Percentiles rank a stretch among this genome's conserved stretches.
These are phyloP conservation scores for Plasmodium gaboni DNA, from an alignment of 169 alveolate genomes.

Conservation along the genomic window DNA sequence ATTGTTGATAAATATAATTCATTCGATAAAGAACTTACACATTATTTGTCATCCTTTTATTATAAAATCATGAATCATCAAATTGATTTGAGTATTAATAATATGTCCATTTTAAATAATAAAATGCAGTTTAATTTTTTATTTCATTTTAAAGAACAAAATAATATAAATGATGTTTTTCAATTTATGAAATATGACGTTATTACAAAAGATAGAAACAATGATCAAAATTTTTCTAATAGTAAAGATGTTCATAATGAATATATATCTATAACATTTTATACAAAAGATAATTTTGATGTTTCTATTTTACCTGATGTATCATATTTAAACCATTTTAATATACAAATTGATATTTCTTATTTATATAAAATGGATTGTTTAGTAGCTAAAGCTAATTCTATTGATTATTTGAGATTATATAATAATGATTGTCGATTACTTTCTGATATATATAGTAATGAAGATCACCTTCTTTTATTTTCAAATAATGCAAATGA, in stretches of 20 bases:
- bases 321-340: constrained; percentile 59
- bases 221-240: not conserved
- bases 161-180: constrained; percentile 28
- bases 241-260: constrained; percentile 22
- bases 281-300: constrained; percentile 61
- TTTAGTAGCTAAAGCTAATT: constrained; percentile 46
- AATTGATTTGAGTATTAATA: constrained; percentile 24
- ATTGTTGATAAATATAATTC: constrained; percentile 32
- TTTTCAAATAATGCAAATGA: constrained; percentile 36
- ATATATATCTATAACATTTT: constrained; percentile 38
- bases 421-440: constrained; percentile 19
- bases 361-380: constrained; percentile 32
- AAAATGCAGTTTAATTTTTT: constrained; percentile 48
- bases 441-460: constrained; percentile 60
- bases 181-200: constrained; percentile 53
- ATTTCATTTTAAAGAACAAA: constrained; percentile 31
- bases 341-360: constrained; percentile 50
- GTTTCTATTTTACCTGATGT: constrained; percentile 67
- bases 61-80: constrained; percentile 48
- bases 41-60: constrained; percentile 52
- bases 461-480: constrained; percentile 51
- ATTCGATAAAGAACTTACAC: constrained; percentile 18
- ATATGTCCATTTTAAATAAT: constrained; percentile 52
- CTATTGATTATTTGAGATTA: constrained; percentile 59
- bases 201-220: constrained; percentile 27